phyloP scores from a whole-genome alignment of 495 filamentous ascomycete genomes.

The Hypoxylon fragiforme region DNA sequence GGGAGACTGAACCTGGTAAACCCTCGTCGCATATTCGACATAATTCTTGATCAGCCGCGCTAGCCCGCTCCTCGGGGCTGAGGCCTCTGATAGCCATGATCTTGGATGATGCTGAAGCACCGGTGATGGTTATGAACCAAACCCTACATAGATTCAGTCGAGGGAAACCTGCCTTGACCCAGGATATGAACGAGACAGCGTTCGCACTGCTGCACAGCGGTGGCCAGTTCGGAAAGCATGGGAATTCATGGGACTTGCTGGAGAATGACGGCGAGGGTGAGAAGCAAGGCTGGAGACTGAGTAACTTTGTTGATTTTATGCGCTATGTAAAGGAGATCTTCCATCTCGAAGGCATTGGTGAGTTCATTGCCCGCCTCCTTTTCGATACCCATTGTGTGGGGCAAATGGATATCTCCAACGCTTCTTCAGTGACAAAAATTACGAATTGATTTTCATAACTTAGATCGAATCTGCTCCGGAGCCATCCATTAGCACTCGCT shows the following conservation, averaged over 20 bases:
- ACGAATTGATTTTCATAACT: no score
- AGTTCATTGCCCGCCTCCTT: background rate
- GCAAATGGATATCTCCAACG: no score
- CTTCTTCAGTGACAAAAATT: no score
- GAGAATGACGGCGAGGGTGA: constrained; percentile 39
- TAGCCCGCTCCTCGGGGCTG: constrained; percentile 29
- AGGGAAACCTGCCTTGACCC: constrained; percentile 29
- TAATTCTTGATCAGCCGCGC: constrained; percentile 37
- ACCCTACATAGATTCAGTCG: constrained; percentile 31
- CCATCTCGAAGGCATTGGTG: constrained; percentile 31
- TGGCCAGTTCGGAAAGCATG: constrained; percentile 31
- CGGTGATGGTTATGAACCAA: constrained; percentile 60
- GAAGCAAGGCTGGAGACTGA: constrained; percentile 35
- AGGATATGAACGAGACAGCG: constrained; percentile 34
- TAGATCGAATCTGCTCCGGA: no score
- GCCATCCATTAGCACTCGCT: no score
- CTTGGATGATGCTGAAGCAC: constrained; percentile 70
- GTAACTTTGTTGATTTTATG: constrained; percentile 39
- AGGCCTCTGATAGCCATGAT: constrained; percentile 69
- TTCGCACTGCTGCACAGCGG: constrained; percentile 34
- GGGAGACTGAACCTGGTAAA: constrained; percentile 39
- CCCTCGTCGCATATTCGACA: constrained; percentile 32
- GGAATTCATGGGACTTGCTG: constrained; percentile 37
- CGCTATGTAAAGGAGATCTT: constrained; percentile 36
- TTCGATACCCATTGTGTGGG: no score